Evolutionary conservation across 2,329 filamentous ascomycete genomes (phyloP), one percentile per base, ranked within the genome.

Genomic region (Rhinocladiella mackenziei): DNA sequence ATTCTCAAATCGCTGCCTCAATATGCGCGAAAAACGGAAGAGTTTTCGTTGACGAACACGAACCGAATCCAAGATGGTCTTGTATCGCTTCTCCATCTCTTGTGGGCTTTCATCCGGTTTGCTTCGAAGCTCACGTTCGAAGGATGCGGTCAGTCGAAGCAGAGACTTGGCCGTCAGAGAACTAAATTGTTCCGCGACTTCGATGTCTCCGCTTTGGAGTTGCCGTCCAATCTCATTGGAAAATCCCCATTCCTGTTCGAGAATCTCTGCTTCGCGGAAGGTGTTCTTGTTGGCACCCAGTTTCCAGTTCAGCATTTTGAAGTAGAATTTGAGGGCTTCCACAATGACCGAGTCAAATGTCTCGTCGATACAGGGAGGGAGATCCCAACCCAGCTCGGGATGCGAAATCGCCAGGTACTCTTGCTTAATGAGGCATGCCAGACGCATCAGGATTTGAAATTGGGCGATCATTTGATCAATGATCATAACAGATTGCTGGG

Each of bases 221-320:
- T 92, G 85, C 36, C 86, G 80, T 18, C 91, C 92, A 44, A 98
- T 87, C 58, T 89, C 83, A 60, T 97, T 97, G 40, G 86, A 94
- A 60, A 97, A 97, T 45, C 89, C 88, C 92, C 92, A 98, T 66
- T 98, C 92, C 59, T 95, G 89, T 62, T 96, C 94, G 35, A 98
- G 71, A 53, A 98, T 84, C 71, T 98, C 92, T 5, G 92, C 92
- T 65, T 98, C 92, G 62, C 97, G 97, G 76, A 98, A 98, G 0
- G 89, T 96, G 68, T 97, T 98, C 65, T 96, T 97, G 72, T 97
- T 97, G 43, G 89, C 87, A 57, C 86, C 89, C 40, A 98, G 73
- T 65, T 97, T 97, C 88, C 89, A 97, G 62, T 97, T 96, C 32
- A 98, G 74, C 78, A 98, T 89, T 64, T 91, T 92, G 75, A 98